Evolutionary conservation across 805 yeast species (phyloP).

Genomic region (Saturnispora kantuleensis): DNA sequence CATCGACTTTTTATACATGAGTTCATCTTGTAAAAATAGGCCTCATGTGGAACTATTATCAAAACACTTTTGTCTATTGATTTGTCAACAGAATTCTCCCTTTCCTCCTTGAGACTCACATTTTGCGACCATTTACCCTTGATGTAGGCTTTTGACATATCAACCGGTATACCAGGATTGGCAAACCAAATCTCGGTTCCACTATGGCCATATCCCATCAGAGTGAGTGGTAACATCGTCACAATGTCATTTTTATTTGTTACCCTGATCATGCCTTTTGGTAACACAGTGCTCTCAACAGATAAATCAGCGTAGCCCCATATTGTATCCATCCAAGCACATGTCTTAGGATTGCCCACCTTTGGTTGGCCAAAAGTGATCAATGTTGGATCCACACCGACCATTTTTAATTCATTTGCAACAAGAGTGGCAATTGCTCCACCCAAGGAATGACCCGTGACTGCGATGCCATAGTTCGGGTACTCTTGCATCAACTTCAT

Average conservation of each 20-base stretch:
- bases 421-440: constrained; percentile 59
- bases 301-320: constrained; percentile 29
- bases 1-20: no score
- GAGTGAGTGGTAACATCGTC: constrained; percentile 49
- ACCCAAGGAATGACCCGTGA: constrained; percentile 62
- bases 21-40: no score
- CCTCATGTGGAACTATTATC: no score
- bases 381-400: constrained; percentile 46
- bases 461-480: constrained; percentile 40
- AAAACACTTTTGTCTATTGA: no score
- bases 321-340: constrained; percentile 40
- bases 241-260: constrained; percentile 50
- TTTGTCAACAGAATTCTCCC: no score
- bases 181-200: constrained; percentile 36
- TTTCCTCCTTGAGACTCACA: no score
- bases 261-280: constrained; percentile 41
- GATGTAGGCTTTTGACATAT: no score
- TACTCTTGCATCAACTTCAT: constrained; percentile 26
- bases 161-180: no score
- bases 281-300: constrained; percentile 1
- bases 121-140: no score
- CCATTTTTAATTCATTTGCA: constrained; percentile 48
- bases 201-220: constrained; percentile 30
- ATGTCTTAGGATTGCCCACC: constrained; percentile 45
- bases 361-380: constrained; percentile 58